Conservation (phyloP, 78 protist species). For the Mantamonas sphyraenae region DNA sequence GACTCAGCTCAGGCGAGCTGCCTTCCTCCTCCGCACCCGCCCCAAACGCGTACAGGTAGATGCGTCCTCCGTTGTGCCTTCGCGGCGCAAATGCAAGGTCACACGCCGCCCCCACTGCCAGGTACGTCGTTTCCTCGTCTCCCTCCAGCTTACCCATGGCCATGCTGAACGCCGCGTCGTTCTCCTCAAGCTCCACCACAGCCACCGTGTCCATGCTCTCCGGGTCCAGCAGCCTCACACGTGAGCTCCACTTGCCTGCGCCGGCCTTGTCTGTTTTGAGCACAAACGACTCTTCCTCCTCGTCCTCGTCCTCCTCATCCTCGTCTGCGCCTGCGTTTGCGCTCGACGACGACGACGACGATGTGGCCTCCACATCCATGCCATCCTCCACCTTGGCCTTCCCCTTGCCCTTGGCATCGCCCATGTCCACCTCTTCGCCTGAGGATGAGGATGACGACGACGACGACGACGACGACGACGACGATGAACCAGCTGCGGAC, state of each 20-base stretch:
- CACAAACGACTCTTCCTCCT: too few relatives aligned
- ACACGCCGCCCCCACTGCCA: slow-evolving; percentile 78
- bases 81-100: slow-evolving; percentile 56
- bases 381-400: slow-evolving; percentile 21
- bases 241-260: slow-evolving; percentile 75
- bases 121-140: too few relatives aligned
- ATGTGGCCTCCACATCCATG: slow-evolving; percentile 16
- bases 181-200: slow-evolving; percentile 42
- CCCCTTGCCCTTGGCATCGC: neutral
- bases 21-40: neutral
- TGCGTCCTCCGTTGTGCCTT: too few relatives aligned
- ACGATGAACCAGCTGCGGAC: neutral
- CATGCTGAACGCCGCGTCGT: slow-evolving; percentile 73
- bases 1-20: neutral
- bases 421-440: slow-evolving; percentile 17
- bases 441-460: too few relatives aligned
- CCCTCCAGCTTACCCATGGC: neutral
- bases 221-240: slow-evolving; percentile 65
- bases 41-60: neutral
- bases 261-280: slow-evolving; percentile 40
- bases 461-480: too few relatives aligned
- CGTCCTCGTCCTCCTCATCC: too few relatives aligned
- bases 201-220: neutral
- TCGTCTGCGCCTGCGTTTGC: too few relatives aligned
- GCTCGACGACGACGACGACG: slow-evolving; percentile 6